These are phyloP conservation scores for Carallia pectinifolia DNA, from an alignment of 345 rosid genomes.

Conservation along the genomic window DNA sequence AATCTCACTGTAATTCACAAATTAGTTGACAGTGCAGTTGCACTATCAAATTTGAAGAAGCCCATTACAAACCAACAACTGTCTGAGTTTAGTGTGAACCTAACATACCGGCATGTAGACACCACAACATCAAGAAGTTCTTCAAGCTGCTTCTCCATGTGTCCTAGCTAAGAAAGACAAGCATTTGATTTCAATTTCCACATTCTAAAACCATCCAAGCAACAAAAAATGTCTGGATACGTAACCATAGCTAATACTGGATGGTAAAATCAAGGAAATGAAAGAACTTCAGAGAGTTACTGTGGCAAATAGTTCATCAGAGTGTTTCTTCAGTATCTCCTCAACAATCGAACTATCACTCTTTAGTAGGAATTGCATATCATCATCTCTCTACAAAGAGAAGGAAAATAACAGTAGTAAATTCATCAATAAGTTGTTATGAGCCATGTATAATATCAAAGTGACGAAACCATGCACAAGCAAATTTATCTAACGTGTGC, in stretches of 20 bases:
- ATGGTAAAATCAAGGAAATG: background rate
- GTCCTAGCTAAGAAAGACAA: constrained; percentile 33
- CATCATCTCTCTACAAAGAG: constrained; percentile 38
- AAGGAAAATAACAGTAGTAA: background rate
- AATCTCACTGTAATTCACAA: too few species aligned
- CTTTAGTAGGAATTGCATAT: constrained; percentile 43
- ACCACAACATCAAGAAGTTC: constrained; percentile 42
- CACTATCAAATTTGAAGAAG: too few species aligned
- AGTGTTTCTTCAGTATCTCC: constrained; percentile 44
- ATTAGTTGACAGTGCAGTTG: too few species aligned
- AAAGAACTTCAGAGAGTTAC: constrained; percentile 35
- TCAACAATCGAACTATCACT: constrained; percentile 33
- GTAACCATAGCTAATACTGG: background rate
- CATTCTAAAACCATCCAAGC: background rate
- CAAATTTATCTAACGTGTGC: background rate
- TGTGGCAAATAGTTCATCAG: constrained; percentile 35
- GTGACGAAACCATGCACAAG: background rate
- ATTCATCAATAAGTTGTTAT: background rate
- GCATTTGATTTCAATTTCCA: constrained; percentile 3
- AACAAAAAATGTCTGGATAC: background rate
- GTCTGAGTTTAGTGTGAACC: too few species aligned
- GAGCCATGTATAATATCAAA: background rate
- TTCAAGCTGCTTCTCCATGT: constrained; percentile 58
- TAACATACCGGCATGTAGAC: constrained; percentile 19
- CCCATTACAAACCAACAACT: too few species aligned